phyloP scores from a whole-genome alignment of 768 basidiomycete species.

The Leucosporidium yakuticum region DNA sequence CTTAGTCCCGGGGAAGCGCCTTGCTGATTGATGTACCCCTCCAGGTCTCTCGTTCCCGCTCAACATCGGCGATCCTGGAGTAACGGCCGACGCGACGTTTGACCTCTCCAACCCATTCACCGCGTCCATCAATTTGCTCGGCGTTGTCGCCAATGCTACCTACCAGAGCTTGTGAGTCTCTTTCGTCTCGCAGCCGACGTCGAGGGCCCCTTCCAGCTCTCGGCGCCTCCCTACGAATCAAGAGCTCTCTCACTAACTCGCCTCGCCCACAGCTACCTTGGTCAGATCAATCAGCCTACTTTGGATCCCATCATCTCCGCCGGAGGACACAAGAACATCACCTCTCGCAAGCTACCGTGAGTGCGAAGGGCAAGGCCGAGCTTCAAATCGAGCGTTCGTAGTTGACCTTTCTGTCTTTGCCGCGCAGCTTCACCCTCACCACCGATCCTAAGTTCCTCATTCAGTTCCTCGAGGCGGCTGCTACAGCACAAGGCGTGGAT shows the following conservation, averaged over 20 bases:
- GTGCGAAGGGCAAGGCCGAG: not conserved
- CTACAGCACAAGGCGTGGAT: conserved; percentile 54
- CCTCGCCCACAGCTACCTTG: conserved; percentile 45
- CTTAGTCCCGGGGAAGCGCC: not conserved
- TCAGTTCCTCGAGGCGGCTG: conserved; percentile 51
- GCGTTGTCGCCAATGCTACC: conserved; percentile 52
- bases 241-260: no score
- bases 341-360: conserved; percentile 47
- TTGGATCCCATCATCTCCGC: conserved; percentile 53
- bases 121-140: conserved; percentile 62
- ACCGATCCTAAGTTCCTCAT: conserved; percentile 59
- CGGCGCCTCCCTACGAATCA: no score
- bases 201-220: no score
- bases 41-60: conserved; percentile 59
- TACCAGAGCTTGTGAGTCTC: conserved; percentile 49
- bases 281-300: conserved; percentile 40
- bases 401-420: not conserved
- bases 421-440: conserved; percentile 53
- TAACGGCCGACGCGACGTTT: conserved; percentile 55
- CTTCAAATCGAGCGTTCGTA: no score
- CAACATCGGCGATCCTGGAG: conserved; percentile 57
- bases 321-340: conserved; percentile 55
- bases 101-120: conserved; percentile 64
- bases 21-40: conserved; percentile 56
- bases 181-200: no score